Conservation (phyloP, 805 yeast species). For the Saccharomycopsis fibuligera region DNA sequence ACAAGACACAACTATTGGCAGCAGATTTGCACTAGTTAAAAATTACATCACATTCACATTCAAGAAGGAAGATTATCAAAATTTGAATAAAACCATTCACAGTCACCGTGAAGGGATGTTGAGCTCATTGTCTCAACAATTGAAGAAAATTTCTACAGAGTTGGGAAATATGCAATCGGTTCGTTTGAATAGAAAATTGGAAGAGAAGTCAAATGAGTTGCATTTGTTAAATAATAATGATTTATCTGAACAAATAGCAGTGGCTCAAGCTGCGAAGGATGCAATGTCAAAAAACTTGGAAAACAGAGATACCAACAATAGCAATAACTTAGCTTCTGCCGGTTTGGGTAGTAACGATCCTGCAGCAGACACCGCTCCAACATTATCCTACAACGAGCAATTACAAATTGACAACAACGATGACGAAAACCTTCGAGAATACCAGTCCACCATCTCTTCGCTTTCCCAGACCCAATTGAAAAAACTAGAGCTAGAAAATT, state of each 20-base stretch:
- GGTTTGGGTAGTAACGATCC: background rate
- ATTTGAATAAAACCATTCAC: constrained; percentile 10
- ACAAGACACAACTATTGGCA: background rate
- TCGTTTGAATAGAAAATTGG: constrained; percentile 16
- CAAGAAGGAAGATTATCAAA: constrained; percentile 10
- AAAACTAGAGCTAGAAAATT: constrained; percentile 35
- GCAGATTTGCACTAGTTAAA: constrained; percentile 5
- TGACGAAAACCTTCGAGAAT: constrained; percentile 8
- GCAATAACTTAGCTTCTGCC: background rate
- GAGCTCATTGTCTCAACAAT: constrained; percentile 1
- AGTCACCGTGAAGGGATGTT: constrained; percentile 19
- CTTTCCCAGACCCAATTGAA: constrained; percentile 34
- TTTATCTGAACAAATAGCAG: background rate
- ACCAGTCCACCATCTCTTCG: constrained; percentile 11
- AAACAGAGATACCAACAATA: background rate
- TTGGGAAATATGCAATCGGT: constrained; percentile 19
- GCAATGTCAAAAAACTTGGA: background rate
- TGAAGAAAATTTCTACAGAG: constrained; percentile 12
- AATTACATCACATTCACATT: constrained; percentile 12
- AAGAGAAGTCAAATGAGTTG: constrained; percentile 19
- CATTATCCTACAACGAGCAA: constrained; percentile 9
- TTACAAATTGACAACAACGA: constrained; percentile 7
- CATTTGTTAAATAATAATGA: constrained; percentile 7
- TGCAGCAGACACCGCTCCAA: background rate
- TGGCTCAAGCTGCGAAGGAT: background rate